Conservation (phyloP, 345 rosid genomes). For the Fremontodendron californicum region DNA sequence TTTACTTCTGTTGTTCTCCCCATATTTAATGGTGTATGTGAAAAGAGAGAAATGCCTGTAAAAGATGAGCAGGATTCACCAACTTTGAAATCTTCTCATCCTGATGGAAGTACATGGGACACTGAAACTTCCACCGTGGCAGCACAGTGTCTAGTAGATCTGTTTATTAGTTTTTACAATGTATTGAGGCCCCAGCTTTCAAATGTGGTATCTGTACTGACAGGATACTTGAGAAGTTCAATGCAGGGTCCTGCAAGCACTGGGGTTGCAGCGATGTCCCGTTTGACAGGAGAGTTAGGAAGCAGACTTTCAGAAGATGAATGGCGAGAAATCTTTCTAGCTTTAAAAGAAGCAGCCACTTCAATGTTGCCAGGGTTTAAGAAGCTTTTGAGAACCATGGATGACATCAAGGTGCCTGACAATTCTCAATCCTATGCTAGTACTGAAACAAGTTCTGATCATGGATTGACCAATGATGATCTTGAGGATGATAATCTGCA, state of each 20-base stretch:
- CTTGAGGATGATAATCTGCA: slow-evolving; percentile 73
- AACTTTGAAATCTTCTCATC: slow-evolving; percentile 37
- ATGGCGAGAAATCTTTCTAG: slow-evolving; percentile 62
- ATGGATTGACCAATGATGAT: slow-evolving; percentile 47
- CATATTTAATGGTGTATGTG: slow-evolving; percentile 46
- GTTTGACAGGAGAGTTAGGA: slow-evolving; percentile 59
- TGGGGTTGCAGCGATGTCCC: slow-evolving; percentile 68
- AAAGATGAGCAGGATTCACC: slow-evolving; percentile 44
- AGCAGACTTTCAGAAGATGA: slow-evolving; percentile 61
- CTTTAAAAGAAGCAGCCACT: slow-evolving; percentile 70
- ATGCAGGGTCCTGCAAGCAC: slow-evolving; percentile 81
- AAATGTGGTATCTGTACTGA: slow-evolving; percentile 55
- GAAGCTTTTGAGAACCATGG: slow-evolving; percentile 71
- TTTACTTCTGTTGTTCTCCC: slow-evolving; percentile 63
- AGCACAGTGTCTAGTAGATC: slow-evolving; percentile 68
- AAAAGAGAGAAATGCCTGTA: slow-evolving; percentile 36
- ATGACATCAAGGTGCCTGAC: slow-evolving; percentile 48
- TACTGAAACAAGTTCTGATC: slow-evolving; percentile 57
- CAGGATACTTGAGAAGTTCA: slow-evolving; percentile 68
- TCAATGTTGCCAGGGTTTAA: slow-evolving; percentile 59
- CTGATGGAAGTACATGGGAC: slow-evolving; percentile 63
- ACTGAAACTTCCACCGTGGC: slow-evolving; percentile 74
- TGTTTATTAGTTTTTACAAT: slow-evolving; percentile 55
- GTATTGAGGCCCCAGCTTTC: slow-evolving; percentile 63
- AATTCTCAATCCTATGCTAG: slow-evolving; percentile 35